Percentiles rank a stretch among this genome's conserved stretches.
Conservation (phyloP, 1,284 basidiomycete genomes). For the Thecaphora thlaspeos region DNA sequence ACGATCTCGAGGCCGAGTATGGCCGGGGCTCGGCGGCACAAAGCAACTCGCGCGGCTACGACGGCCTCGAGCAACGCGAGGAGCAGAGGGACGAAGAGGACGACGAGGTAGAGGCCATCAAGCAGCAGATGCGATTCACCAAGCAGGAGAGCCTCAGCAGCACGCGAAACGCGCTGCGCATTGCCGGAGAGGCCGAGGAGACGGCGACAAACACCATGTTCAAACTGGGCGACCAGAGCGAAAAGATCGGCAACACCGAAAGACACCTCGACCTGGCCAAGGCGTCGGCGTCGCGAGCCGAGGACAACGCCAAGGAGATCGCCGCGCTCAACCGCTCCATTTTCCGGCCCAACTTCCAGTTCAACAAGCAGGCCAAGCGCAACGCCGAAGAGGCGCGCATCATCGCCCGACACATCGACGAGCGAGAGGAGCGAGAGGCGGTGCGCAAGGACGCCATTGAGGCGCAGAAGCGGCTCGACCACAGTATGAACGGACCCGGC, state of each 20-base stretch:
- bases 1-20: constrained; percentile 53
- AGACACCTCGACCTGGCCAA: constrained; percentile 92
- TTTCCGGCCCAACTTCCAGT: constrained; percentile 66
- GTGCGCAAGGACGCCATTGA: constrained; percentile 68
- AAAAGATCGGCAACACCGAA: constrained; percentile 82
- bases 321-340: constrained; percentile 92
- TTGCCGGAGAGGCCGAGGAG: constrained; percentile 94
- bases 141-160: constrained; percentile 92
- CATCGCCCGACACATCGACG: constrained; percentile 81
- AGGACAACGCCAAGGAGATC: constrained; percentile 90
- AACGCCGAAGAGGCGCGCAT: constrained; percentile 86
- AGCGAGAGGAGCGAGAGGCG: constrained; percentile 70
- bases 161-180: constrained; percentile 85
- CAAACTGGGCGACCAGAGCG: constrained; percentile 87
- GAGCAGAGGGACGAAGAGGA: constrained; percentile 72
- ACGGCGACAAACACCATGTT: constrained; percentile 82
- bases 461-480: constrained; percentile 79
- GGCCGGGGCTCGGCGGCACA: constrained; percentile 26
- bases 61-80: constrained; percentile 44
- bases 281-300: constrained; percentile 81
- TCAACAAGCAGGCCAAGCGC: constrained; percentile 72
- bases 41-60: constrained; percentile 20
- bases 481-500: constrained; percentile 62
- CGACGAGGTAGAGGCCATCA: constrained; percentile 94
- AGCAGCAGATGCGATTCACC: constrained; percentile 81